Evolutionary conservation across 2,329 filamentous ascomycete species (phyloP).

Genomic region (Tricladium varicosporioides): DNA sequence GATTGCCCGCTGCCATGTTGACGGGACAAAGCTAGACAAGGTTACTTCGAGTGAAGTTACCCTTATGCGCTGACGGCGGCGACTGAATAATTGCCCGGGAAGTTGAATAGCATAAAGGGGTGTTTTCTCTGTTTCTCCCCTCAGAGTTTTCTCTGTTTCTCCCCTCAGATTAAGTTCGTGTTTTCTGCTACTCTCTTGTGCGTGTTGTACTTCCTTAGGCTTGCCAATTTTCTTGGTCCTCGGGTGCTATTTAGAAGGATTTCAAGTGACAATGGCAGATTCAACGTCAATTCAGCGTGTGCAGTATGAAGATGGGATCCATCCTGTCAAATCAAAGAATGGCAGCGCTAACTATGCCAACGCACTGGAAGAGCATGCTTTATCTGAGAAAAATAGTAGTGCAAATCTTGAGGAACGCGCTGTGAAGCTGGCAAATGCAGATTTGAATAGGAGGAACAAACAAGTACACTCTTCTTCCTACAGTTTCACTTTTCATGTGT

Average conservation of each 20-base stretch:
- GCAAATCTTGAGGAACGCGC: slow-evolving; percentile 26
- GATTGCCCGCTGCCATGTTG: no score
- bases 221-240: neutral
- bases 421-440: slow-evolving; percentile 24
- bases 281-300: slow-evolving; percentile 12
- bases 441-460: slow-evolving; percentile 32
- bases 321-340: slow-evolving; percentile 16
- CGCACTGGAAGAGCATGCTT: slow-evolving; percentile 7
- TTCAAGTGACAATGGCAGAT: slow-evolving; percentile 17
- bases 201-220: neutral
- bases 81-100: neutral
- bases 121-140: neutral
- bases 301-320: slow-evolving; percentile 26
- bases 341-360: slow-evolving; percentile 9
- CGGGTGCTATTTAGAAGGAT: neutral
- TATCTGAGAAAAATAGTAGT: slow-evolving; percentile 20
- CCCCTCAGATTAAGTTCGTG: neutral
- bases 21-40: neutral
- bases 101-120: neutral
- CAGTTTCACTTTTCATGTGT: no score
- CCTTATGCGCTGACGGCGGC: neutral
- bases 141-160: neutral
- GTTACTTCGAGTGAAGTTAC: neutral
- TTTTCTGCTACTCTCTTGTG: neutral
- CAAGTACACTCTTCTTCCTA: slow-evolving; percentile 19